Evolutionary conservation across 2,329 filamentous ascomycete genomes (phyloP).

Genomic region (Coleophoma cylindrospora): DNA sequence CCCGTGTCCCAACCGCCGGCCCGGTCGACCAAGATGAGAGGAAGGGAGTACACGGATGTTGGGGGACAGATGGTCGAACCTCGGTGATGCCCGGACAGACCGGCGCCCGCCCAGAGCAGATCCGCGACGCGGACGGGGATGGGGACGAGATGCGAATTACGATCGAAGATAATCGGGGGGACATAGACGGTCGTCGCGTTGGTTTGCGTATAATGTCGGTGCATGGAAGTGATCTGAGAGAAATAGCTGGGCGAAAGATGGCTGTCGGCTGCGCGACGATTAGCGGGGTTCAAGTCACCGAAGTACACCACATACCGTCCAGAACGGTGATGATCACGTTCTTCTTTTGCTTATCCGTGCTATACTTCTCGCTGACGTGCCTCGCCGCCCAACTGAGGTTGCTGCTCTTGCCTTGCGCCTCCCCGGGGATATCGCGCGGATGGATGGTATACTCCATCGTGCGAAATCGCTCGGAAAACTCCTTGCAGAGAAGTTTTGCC

Average conservation of each 20-base stretch:
- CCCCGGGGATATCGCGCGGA: conserved; percentile 58
- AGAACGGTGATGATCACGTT: conserved; percentile 67
- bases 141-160: conserved; percentile 64
- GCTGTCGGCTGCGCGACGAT: conserved; percentile 52
- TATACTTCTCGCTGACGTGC: conserved; percentile 58
- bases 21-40: conserved; percentile 60
- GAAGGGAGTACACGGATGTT: conserved; percentile 69
- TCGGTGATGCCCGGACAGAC: conserved; percentile 62
- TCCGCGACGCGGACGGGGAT: conserved; percentile 67
- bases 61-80: conserved; percentile 62
- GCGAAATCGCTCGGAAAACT: conserved; percentile 60
- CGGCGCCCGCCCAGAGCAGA: conserved; percentile 66
- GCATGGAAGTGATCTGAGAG: conserved; percentile 56
- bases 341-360: conserved; percentile 40
- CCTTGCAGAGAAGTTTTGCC: conserved; percentile 54
- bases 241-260: conserved; percentile 68
- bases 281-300: neutral
- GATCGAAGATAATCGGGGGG: conserved; percentile 69
- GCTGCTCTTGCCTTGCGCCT: conserved; percentile 70
- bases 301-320: conserved; percentile 50
- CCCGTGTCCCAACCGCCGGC: conserved; percentile 71
- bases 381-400: conserved; percentile 68
- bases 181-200: conserved; percentile 60
- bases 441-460: conserved; percentile 65
- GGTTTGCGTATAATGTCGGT: conserved; percentile 53